Percentiles rank a stretch among this genome's conserved stretches.
Conservation (phyloP, 331 rosid genomes). For the Cydonia oblonga region DNA sequence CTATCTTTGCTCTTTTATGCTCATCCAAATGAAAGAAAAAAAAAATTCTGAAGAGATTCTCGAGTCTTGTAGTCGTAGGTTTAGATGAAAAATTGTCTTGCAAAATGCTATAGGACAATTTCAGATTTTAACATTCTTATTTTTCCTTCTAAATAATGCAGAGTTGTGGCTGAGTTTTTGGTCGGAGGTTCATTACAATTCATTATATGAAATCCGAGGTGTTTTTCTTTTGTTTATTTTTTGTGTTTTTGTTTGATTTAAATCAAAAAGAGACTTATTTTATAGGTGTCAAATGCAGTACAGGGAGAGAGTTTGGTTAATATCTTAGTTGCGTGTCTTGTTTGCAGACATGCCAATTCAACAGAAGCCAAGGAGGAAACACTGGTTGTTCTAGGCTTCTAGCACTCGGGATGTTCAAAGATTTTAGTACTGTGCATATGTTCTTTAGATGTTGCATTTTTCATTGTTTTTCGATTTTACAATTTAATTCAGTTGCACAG, state of each 20-base stretch:
- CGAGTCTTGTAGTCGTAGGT: neutral
- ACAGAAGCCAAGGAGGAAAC: constrained; percentile 60
- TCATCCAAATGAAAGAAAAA: neutral
- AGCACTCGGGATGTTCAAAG: constrained; percentile 5
- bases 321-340: constrained; percentile 7
- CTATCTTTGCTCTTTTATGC: neutral
- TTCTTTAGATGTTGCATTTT: neutral
- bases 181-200: constrained; percentile 96
- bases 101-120: neutral
- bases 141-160: constrained; percentile 36
- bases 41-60: neutral
- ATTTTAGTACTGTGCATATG: constrained; percentile 6
- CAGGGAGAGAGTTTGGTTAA: neutral
- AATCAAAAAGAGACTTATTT: neutral
- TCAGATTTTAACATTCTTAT: neutral
- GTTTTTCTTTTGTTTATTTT: constrained; percentile 2
- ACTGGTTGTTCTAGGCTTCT: constrained; percentile 78
- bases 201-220: constrained; percentile 67
- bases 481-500: neutral
- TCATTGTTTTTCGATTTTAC: neutral
- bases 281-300: neutral
- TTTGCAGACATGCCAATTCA: constrained; percentile 54
- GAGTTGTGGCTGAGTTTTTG: constrained; percentile 96
- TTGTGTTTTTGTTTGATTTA: neutral
- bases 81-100: neutral